Percentiles rank a stretch among this genome's conserved stretches.
Conservation (phyloP, 2,329 filamentous ascomycete species). For the Penicillium capsulatum region DNA sequence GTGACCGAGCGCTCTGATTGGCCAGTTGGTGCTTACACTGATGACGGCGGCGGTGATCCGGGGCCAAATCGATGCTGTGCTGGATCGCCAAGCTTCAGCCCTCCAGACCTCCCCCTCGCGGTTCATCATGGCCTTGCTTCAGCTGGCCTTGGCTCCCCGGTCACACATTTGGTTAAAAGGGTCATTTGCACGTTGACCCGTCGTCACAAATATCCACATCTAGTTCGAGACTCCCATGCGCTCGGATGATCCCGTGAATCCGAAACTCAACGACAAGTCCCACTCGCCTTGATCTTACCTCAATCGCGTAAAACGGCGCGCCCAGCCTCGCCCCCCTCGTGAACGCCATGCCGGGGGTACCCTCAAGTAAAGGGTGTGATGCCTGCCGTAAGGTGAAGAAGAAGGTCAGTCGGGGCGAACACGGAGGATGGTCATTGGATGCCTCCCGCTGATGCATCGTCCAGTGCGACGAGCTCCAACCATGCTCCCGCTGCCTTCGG, state of each 20-base stretch:
- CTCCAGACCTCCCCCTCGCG: background rate
- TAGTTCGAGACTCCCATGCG: background rate
- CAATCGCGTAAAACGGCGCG: conserved; percentile 5
- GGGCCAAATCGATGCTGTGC: background rate
- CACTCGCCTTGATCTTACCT: background rate
- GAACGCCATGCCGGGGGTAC: conserved; percentile 21
- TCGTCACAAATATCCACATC: background rate
- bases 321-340: background rate
- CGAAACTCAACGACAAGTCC: background rate
- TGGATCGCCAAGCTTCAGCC: conserved; percentile 7
- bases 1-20: no score
- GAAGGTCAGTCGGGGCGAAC: conserved; percentile 9
- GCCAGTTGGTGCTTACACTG: background rate
- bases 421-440: background rate
- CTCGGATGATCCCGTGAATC: background rate
- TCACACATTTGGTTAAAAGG: background rate
- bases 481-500: conserved; percentile 23
- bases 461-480: conserved; percentile 27
- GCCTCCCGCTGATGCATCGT: background rate
- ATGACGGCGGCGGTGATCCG: background rate
- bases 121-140: background rate
- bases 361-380: conserved; percentile 24
- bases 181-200: background rate
- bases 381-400: conserved; percentile 23
- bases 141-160: background rate